These are phyloP conservation scores for Maudiozyma barnettii DNA, from an alignment of 805 yeast species.

Conservation along the genomic window DNA sequence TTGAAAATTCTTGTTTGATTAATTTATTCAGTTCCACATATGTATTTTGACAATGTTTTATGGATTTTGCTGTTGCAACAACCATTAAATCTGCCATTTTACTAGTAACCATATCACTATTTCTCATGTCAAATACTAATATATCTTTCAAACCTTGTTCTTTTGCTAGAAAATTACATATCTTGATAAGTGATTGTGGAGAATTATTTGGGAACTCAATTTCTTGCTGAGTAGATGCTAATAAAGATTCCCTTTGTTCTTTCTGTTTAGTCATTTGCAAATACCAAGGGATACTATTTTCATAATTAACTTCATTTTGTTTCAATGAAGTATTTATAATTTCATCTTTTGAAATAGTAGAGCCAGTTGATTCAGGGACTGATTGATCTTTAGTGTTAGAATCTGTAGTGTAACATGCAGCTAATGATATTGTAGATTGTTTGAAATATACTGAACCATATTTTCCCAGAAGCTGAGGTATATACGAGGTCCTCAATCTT, in stretches of 20 bases:
- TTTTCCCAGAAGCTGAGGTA: too few species aligned
- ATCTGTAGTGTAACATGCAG: not conserved
- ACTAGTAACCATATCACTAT: conserved; percentile 12
- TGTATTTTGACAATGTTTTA: conserved; percentile 66
- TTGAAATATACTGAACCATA: too few species aligned
- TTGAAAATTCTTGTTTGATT: conserved; percentile 43
- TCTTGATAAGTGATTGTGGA: conserved; percentile 39
- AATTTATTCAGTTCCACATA: conserved; percentile 46
- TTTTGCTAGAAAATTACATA: conserved; percentile 35
- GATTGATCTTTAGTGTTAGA: not conserved
- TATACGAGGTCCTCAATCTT: not conserved
- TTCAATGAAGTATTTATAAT: not conserved
- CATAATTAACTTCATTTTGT: not conserved
- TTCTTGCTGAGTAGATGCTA: conserved; percentile 11
- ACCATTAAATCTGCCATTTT: conserved; percentile 42
- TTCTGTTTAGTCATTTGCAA: conserved; percentile 32
- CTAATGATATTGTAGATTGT: not conserved
- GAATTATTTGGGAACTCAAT: conserved; percentile 54
- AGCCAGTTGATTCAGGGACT: not conserved
- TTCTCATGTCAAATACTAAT: conserved; percentile 52
- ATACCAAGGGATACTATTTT: conserved; percentile 47
- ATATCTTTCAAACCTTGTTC: conserved; percentile 62
- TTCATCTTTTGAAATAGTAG: not conserved
- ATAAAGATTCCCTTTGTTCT: conserved; percentile 6
- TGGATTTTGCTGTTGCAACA: conserved; percentile 66